A percentile compares a stretch with the other conserved stretches of the same genome.
Evolutionary conservation across 768 basidiomycete species (phyloP).

Genomic region (Tulasnella sp.): DNA sequence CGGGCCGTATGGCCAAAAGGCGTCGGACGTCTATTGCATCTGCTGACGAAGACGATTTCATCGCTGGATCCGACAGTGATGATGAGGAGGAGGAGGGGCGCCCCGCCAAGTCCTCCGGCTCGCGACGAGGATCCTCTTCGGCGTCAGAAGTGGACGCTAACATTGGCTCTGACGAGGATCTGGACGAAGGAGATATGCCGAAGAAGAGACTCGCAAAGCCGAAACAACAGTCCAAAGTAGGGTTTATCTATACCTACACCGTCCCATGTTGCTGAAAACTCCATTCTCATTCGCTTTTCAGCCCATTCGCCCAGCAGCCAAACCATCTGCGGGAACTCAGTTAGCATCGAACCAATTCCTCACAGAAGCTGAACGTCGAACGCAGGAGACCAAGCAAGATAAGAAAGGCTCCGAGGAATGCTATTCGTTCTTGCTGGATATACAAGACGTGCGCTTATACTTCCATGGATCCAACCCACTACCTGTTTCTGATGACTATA

Average conservation of each 20-base stretch:
- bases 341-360: constrained; percentile 37
- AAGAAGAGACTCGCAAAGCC: constrained; percentile 17
- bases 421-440: constrained; percentile 60
- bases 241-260: too few relatives aligned
- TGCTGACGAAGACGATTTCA: constrained; percentile 46
- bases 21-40: neutral
- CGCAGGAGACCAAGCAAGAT: constrained; percentile 64
- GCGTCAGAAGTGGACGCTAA: constrained; percentile 9
- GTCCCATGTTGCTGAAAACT: too few relatives aligned
- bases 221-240: neutral
- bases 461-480: neutral
- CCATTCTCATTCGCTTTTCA: neutral
- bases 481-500: neutral
- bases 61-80: constrained; percentile 48
- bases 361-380: constrained; percentile 71
- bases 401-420: constrained; percentile 72
- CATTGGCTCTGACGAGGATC: constrained; percentile 25
- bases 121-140: constrained; percentile 34
- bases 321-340: constrained; percentile 18
- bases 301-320: constrained; percentile 19
- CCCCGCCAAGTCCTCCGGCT: neutral
- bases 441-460: constrained; percentile 48
- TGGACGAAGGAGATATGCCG: constrained; percentile 16
- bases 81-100: neutral
- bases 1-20: neutral